phyloP scores from a whole-genome alignment of 768 basidiomycete genomes.

The Rhizopogon roseolus region DNA sequence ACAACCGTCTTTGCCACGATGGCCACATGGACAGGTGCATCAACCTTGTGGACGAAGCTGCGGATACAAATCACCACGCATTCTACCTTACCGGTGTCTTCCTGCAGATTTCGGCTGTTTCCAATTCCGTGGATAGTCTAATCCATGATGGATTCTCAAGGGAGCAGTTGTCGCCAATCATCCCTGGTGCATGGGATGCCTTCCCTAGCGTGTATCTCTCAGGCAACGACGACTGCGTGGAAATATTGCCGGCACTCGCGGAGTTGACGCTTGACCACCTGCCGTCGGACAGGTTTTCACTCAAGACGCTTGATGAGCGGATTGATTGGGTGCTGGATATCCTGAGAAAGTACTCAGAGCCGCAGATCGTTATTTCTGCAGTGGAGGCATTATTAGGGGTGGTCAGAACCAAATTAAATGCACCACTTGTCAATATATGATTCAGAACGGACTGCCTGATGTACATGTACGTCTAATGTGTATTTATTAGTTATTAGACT shows the following conservation, averaged over 20 bases:
- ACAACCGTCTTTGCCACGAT: not conserved
- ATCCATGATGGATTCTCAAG: not conserved
- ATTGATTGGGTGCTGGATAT: not conserved
- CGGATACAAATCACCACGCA: not conserved
- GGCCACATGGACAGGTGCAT: not conserved
- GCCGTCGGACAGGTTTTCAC: not conserved
- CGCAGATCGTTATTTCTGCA: not conserved
- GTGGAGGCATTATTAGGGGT: not conserved
- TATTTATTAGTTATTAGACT: too few relatives aligned
- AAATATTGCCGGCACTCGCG: not conserved
- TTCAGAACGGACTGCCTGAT: not conserved
- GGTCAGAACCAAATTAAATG: not conserved
- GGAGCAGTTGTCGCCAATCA: not conserved
- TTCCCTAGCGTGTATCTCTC: constrained; percentile 1
- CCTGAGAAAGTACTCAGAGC: constrained; percentile 1
- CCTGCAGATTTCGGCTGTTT: not conserved
- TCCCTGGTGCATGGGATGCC: not conserved
- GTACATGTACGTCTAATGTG: not conserved
- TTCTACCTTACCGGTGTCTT: not conserved
- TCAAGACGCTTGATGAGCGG: not conserved
- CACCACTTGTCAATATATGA: constrained; percentile 1
- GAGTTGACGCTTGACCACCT: constrained; percentile 1
- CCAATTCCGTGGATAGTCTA: not conserved
- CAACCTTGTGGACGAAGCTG: not conserved
- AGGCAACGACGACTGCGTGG: not conserved